Percentiles rank a stretch among this genome's conserved stretches.
Conservation (phyloP, 2,329 filamentous ascomycete genomes). For the Stagonosporopsis chrysanthemi region DNA sequence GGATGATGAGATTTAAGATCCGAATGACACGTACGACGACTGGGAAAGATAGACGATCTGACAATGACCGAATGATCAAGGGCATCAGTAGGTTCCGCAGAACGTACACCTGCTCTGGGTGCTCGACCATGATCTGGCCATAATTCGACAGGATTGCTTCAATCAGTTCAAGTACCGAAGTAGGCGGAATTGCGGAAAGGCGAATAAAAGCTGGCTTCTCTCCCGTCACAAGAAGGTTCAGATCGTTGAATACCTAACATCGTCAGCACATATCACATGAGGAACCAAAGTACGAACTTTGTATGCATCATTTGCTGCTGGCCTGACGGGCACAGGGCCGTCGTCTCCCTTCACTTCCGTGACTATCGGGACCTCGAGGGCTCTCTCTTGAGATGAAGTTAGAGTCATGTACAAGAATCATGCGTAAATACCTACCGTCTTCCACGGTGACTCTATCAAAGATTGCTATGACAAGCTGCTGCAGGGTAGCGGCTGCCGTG, state of each 20-base stretch:
- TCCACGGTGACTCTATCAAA: slow-evolving; percentile 90
- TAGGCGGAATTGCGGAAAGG: slow-evolving; percentile 78
- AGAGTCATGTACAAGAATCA: slow-evolving; percentile 1
- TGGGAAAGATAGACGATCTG: slow-evolving; percentile 79
- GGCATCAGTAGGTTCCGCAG: slow-evolving; percentile 82
- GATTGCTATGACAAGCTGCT: slow-evolving; percentile 89
- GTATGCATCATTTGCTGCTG: slow-evolving; percentile 86
- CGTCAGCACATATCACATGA: slow-evolving; percentile 14
- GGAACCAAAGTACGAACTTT: slow-evolving; percentile 57
- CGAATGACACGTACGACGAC: slow-evolving; percentile 82
- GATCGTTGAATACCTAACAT: slow-evolving; percentile 80
- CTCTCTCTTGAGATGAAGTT: slow-evolving; percentile 35
- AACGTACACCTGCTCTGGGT: slow-evolving; percentile 82
- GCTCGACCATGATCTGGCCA: slow-evolving; percentile 76
- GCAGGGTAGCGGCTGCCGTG: slow-evolving; percentile 93
- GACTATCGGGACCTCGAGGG: slow-evolving; percentile 63
- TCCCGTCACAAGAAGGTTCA: slow-evolving; percentile 86
- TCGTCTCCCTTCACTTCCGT: slow-evolving; percentile 73
- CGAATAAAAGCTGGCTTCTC: slow-evolving; percentile 83
- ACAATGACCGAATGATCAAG: slow-evolving; percentile 78
- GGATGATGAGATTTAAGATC: slow-evolving; percentile 82
- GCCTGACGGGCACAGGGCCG: slow-evolving; percentile 70
- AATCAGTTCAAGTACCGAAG: slow-evolving; percentile 88
- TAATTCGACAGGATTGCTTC: slow-evolving; percentile 90
- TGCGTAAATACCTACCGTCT: slow-evolving; percentile 64